Conservation (phyloP, 2,329 filamentous ascomycete genomes). For the Cladosporium sp. region DNA sequence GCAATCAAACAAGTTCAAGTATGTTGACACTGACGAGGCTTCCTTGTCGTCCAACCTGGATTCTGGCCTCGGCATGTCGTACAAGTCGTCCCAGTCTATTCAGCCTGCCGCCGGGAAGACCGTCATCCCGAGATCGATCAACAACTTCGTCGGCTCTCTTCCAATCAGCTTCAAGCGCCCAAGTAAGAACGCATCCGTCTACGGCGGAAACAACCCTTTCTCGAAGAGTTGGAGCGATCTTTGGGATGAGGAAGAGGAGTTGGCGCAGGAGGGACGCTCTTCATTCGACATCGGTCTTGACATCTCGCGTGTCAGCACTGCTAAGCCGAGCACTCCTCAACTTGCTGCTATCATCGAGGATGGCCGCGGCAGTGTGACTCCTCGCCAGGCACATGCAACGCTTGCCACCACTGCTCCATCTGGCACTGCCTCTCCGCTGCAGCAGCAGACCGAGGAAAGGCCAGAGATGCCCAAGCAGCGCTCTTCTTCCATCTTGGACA, state of each 20-base stretch:
- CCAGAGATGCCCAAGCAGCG: conserved; percentile 55
- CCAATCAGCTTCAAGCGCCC: conserved; percentile 55
- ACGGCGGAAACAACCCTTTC: conserved; percentile 46
- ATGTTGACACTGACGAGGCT: conserved; percentile 69
- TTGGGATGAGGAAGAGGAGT: conserved; percentile 89
- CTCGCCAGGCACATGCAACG: conserved; percentile 51
- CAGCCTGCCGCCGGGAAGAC: conserved; percentile 19
- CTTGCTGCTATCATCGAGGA: conserved; percentile 43
- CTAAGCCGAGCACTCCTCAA: conserved; percentile 56
- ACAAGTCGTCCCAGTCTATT: conserved; percentile 61
- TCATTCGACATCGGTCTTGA: conserved; percentile 40
- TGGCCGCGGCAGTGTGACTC: conserved; percentile 43
- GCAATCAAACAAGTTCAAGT: conserved; percentile 64
- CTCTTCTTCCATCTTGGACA: conserved; percentile 58
- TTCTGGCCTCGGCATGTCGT: conserved; percentile 75
- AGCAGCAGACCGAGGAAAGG: conserved; percentile 31
- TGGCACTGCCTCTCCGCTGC: conserved; percentile 26
- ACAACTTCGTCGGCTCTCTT: conserved; percentile 70
- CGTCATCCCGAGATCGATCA: conserved; percentile 46
- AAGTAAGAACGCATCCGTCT: conserved; percentile 55
- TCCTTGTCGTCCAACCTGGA: conserved; percentile 81
- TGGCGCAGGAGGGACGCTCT: conserved; percentile 55
- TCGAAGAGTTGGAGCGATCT: conserved; percentile 99
- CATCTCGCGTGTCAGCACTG: conserved; percentile 36
- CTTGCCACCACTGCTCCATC: conserved; percentile 47